phyloP scores from a whole-genome alignment of 768 basidiomycete species.

The Collybia sordida region DNA sequence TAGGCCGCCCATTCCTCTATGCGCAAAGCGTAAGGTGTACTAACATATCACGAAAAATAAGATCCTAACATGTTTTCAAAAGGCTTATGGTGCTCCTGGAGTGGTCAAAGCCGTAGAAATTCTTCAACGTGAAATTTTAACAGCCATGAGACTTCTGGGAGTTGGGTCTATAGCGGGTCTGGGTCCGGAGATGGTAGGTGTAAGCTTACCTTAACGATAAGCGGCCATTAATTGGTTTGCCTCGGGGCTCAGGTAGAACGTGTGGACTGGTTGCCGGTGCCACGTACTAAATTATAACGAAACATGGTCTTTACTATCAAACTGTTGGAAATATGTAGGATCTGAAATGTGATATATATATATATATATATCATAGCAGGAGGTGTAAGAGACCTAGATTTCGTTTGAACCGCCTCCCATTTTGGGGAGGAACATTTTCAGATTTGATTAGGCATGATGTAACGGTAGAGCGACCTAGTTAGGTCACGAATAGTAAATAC shows the following conservation, averaged over 20 bases:
- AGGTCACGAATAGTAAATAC: too few species aligned
- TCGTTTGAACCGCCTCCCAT: too few species aligned
- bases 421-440: not conserved
- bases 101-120: conserved; percentile 67
- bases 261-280: conserved; percentile 62
- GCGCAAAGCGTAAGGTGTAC: conserved; percentile 66
- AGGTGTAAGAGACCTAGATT: too few species aligned
- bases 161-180: conserved; percentile 64
- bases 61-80: conserved; percentile 3
- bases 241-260: conserved; percentile 60
- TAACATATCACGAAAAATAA: not conserved
- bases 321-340: not conserved
- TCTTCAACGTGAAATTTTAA: conserved; percentile 74
- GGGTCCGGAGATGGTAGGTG: conserved; percentile 69
- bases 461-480: too few species aligned
- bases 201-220: not conserved
- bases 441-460: too few species aligned
- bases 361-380: too few species aligned
- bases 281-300: conserved; percentile 32
- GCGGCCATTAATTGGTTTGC: too few species aligned
- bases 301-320: too few species aligned
- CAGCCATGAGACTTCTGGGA: conserved; percentile 76
- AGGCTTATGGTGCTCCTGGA: conserved; percentile 78
- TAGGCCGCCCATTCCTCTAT: conserved; percentile 85
- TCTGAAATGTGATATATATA: too few species aligned